Evolutionary conservation across 2,329 filamentous ascomycete species (phyloP).

Genomic region (Clonostachys solani): DNA sequence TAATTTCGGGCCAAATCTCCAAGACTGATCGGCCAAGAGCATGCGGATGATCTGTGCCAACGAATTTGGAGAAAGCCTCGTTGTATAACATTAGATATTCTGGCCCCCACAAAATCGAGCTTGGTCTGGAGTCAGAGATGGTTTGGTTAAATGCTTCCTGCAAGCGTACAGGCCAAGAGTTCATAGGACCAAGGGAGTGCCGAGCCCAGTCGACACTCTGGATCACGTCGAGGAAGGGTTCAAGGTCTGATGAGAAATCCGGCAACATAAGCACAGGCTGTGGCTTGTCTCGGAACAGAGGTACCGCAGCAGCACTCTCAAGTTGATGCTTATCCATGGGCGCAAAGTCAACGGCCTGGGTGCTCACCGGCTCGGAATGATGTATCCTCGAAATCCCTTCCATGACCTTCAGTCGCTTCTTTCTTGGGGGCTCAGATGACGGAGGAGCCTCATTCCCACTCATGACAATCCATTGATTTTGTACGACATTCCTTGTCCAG

Average conservation of each 20-base stretch:
- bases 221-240: slow-evolving; percentile 31
- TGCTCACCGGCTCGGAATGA: not conserved
- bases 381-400: slow-evolving; percentile 11
- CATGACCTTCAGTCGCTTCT: slow-evolving; percentile 18
- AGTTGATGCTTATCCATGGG: not conserved
- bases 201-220: slow-evolving; percentile 39
- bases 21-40: slow-evolving; percentile 57
- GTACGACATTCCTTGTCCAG: slow-evolving; percentile 30
- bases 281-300: slow-evolving; percentile 21
- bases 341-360: slow-evolving; percentile 10
- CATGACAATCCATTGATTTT: slow-evolving; percentile 29
- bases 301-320: slow-evolving; percentile 5
- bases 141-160: slow-evolving; percentile 38
- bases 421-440: slow-evolving; percentile 21
- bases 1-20: slow-evolving; percentile 56
- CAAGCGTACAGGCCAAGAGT: slow-evolving; percentile 39
- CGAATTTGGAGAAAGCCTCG: slow-evolving; percentile 59
- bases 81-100: slow-evolving; percentile 64
- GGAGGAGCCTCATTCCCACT: slow-evolving; percentile 28
- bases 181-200: slow-evolving; percentile 41
- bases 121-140: slow-evolving; percentile 39
- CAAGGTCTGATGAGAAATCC: slow-evolving; percentile 25
- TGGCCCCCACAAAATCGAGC: slow-evolving; percentile 61
- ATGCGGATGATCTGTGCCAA: slow-evolving; percentile 59
- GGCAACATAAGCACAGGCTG: slow-evolving; percentile 24